Evolutionary conservation across 2,329 filamentous ascomycete genomes (phyloP).

Genomic region (Paracoccidioides lutzii): DNA sequence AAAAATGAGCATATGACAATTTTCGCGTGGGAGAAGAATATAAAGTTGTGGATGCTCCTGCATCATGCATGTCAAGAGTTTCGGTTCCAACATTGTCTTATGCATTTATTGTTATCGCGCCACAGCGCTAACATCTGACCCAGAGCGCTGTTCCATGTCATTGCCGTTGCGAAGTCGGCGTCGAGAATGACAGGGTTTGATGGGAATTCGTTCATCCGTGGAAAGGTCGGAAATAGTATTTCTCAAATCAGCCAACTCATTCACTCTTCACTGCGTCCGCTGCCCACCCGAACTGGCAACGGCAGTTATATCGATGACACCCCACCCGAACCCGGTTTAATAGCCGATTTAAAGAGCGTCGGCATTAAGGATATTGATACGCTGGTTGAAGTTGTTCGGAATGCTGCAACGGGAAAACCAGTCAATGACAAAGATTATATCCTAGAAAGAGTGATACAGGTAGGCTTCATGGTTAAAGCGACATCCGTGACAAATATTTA

Average conservation of each 20-base stretch:
- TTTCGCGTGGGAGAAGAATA: neutral
- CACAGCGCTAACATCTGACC: neutral
- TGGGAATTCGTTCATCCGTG: constrained; percentile 13
- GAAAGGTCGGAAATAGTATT: constrained; percentile 25
- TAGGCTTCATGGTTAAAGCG: constrained; percentile 17
- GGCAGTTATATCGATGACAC: constrained; percentile 27
- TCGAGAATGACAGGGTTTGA: constrained; percentile 14
- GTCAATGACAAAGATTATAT: constrained; percentile 50
- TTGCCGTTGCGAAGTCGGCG: neutral
- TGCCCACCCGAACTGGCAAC: constrained; percentile 31
- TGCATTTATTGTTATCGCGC: too few species aligned
- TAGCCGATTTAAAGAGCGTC: constrained; percentile 36
- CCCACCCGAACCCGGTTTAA: constrained; percentile 22
- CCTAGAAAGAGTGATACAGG: constrained; percentile 46
- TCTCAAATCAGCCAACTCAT: constrained; percentile 28
- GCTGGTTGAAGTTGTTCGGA: constrained; percentile 29
- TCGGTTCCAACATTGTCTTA: neutral
- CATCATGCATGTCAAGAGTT: too few species aligned
- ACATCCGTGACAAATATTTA: constrained; percentile 39
- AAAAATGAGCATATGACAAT: neutral
- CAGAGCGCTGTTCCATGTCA: neutral
- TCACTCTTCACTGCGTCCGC: constrained; percentile 28
- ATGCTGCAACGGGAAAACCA: constrained; percentile 36
- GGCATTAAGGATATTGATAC: constrained; percentile 34
- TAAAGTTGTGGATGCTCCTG: neutral